Base-by-base conservation (phyloP, 768 basidiomycete genomes). In the Russula foetens region DNA sequence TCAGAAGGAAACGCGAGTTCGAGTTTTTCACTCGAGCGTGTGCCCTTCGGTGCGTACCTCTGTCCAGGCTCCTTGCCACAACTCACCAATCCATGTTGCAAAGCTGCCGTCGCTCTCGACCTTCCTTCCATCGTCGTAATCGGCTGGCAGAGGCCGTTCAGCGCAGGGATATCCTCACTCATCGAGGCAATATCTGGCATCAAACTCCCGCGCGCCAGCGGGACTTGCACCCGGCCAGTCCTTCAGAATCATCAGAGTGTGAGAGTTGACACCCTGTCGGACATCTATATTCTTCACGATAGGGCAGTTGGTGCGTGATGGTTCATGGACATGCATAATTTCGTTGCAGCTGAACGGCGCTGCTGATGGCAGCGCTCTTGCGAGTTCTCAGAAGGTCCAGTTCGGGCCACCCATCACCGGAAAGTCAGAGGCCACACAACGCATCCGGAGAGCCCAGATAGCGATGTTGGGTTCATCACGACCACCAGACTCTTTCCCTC, bases 111-210 rank as follows among this genome's bases (percentile, higher is more conserved):
- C 12, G 84, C 89, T 54, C 79, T 91, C 11, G 85, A 88, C 66
- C 72, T 90, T 0, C 88, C 88, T 0, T 79, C 82, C 62, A 88
- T 90, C 28, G 85, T 82, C 0, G 88, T 88, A 39, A 80, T 88
- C 12, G 88, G 88, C 0, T 79, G 76, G 1, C 88, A 90, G 64
- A 86, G n/a, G n/a, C n/a, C n/a, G n/a, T n/a, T n/a, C n/a, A n/a
- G 83, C 44, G 86, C 85, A 0, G 88, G 88, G 0, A 90, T 90
- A 66, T 88, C 86, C 0, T 90, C 88, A 0, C 76, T 90, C 1
- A 89, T 90, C 14, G 88, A 90, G 67, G 80, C 85, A 0, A 88
- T 90, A 39, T 86, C 86, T 0, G 85, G 87, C 0, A 81, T 90
- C 12, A 85, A 79, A 0, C 73, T 90, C 0, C 88, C 88, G 15